Base-by-base conservation (phyloP, 2,329 filamentous ascomycete genomes). In the Cercospora zeae-maydis region DNA sequence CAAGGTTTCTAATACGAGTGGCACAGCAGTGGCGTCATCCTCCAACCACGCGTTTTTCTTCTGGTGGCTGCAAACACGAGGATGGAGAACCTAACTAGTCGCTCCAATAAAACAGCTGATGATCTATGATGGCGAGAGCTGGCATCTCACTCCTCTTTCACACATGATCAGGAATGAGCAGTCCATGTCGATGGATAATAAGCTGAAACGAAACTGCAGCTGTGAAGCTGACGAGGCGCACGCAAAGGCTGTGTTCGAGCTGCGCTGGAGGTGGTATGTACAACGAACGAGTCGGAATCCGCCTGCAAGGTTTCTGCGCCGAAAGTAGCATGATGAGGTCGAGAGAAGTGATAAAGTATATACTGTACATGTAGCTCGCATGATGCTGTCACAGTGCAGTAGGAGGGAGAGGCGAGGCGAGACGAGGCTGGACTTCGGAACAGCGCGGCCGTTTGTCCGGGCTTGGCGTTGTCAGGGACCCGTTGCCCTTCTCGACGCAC, bases 1-100 rank as follows among this genome's bases (percentile, higher is more conserved):
- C 39, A 49, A 34, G 13, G 31, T 49, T 55, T 55, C 51, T 6
- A 33, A 63, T 63, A 55, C 49, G 56, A n/a, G 49, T 63, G 56
- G 19, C 37, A 63, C 61, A 59, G 56, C 61, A 63, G 61, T 54
- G 56, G 49, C 49, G 27, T 31, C 14, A 34, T 53, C 49, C 49
- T 53, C 31, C 27, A 53, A 53, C 49, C 49, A 53, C 49, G 49
- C 27, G n/a, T 53, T 34, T 27, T 16, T 14, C 16, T 53, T 53
- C 6, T 53, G 27, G 27, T 53, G 31, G 5, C 31, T 53, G 49
- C 30, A 27, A 24, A 53, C 49, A 31, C 49, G 49, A 53, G 49
- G 9, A 3, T 27, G 49, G 9, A 2, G 14, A 9, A 33, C 27
- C 14, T 21, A 8, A 14, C 2, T 31, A 8, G 11, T 34, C 47